Base-by-base conservation (phyloP, 2,329 filamentous ascomycete species). In the Epichloe aotearoae region DNA sequence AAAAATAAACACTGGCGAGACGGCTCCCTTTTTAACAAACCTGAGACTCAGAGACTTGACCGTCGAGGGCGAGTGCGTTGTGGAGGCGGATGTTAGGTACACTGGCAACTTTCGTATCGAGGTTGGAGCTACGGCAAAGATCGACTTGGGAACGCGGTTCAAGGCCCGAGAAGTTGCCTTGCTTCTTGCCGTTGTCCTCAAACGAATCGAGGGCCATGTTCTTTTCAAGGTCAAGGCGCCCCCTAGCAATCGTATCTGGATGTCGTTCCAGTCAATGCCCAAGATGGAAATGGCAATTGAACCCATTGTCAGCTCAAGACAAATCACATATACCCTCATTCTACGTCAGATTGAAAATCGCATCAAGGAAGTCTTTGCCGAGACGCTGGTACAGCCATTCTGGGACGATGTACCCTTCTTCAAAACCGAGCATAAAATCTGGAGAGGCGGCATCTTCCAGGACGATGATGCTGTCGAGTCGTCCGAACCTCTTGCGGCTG, bases 391-490 rank as follows among this genome's bases (percentile, higher is more conserved):
- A 2, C 73, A 84, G 51, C 93, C 93, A 0, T 95, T 95, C 62
- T 98, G 93, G 91, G 93, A 98, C 57, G 93, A 98, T 63, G 77
- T 88, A 23, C 89, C 93, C 0, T 97, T 98, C 66, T 84, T 88
- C 62, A 81, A 86, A 58, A 97, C 89, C 0, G 76, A 83, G 51
- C 73, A 79, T 51, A 88, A 95, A 64, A 69, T 73, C 19, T 89
- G 88, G 74, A 79, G 93, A 58, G 93, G 91, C 11, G 93, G 93
- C 0, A 85, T 97, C 19, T 98, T 81, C 61, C 73, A 77, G 34
- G 73, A 74, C 30, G 78, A 81, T 45, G 70, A 75, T 54, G 69
- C 66, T 2, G 69, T 75, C 2, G 64, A 60, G 34, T 50, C 58
- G 3, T 55, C 58, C 7, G 53, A 56, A 8, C 51, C 52, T 6